These are phyloP conservation scores for Hibiscus tridactylites DNA, from an alignment of 345 rosid species.

Conservation along the genomic window DNA sequence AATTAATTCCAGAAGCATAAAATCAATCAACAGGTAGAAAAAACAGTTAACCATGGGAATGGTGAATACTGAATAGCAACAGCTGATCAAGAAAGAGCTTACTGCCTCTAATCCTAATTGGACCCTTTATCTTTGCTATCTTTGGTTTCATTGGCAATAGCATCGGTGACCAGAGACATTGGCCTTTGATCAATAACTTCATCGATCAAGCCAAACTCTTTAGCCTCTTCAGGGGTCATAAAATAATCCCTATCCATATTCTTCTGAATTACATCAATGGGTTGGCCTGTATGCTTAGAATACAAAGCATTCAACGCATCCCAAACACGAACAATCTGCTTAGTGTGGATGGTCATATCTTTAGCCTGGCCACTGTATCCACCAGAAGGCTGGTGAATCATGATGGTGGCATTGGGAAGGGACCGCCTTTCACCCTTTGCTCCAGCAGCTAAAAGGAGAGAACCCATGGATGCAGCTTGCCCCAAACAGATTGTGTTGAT, in stretches of 20 bases:
- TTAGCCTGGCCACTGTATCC: slow-evolving; percentile 97
- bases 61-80: slow-evolving; percentile 1
- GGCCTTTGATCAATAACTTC: slow-evolving; percentile 94
- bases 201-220: slow-evolving; percentile 90
- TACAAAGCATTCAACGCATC: slow-evolving; percentile 72
- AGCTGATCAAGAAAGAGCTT: slow-evolving; percentile 8
- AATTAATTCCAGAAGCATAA: slow-evolving; percentile 9
- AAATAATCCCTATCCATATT: slow-evolving; percentile 97
- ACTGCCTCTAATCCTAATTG: slow-evolving; percentile 27
- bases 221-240: slow-evolving; percentile 93
- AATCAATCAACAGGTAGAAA: not conserved
- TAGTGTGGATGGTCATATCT: slow-evolving; percentile 89
- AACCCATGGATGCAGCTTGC: slow-evolving; percentile 98
- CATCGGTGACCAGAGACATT: slow-evolving; percentile 71
- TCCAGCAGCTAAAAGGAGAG: slow-evolving; percentile 90
- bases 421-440: slow-evolving; percentile 86
- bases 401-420: slow-evolving; percentile 85
- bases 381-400: slow-evolving; percentile 99
- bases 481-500: slow-evolving; percentile 88
- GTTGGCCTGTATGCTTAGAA: slow-evolving; percentile 67
- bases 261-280: slow-evolving; percentile 64
- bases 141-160: slow-evolving; percentile 52
- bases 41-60: slow-evolving; percentile 1
- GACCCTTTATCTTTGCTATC: slow-evolving; percentile 40
- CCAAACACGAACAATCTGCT: slow-evolving; percentile 94